phyloP scores from a whole-genome alignment of 352 stramenopile genomes.

The Lagenidium sp. region DNA sequence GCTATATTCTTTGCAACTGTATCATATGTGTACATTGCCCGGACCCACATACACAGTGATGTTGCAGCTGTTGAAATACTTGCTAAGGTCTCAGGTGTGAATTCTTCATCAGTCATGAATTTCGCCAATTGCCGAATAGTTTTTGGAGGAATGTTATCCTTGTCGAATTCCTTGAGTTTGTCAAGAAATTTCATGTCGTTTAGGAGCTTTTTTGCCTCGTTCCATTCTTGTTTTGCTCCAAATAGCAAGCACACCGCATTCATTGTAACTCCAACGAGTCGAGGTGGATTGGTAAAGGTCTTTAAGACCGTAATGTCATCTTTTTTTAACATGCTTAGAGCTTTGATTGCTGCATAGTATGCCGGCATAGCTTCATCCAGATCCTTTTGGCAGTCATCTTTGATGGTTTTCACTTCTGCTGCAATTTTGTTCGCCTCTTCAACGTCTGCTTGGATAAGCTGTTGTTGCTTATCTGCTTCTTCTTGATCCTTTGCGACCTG shows the following conservation, averaged over 20 bases:
- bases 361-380: constrained; percentile 90
- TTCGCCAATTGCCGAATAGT: constrained; percentile 86
- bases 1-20: constrained; percentile 90
- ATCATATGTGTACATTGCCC: constrained; percentile 93
- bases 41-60: constrained; percentile 92
- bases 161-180: constrained; percentile 83
- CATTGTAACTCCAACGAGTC: constrained; percentile 86
- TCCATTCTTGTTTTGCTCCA: constrained; percentile 86
- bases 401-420: constrained; percentile 89
- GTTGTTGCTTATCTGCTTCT: constrained; percentile 87
- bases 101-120: constrained; percentile 87
- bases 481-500: constrained; percentile 90
- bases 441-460: constrained; percentile 87
- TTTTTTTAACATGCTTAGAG: constrained; percentile 88
- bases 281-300: constrained; percentile 87
- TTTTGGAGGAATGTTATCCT: constrained; percentile 84
- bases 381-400: constrained; percentile 92
- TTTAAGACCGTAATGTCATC: constrained; percentile 90
- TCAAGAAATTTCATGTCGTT: constrained; percentile 91
- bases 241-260: constrained; percentile 90
- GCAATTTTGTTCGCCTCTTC: constrained; percentile 88
- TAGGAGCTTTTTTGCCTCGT: constrained; percentile 86
- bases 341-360: constrained; percentile 88
- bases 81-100: constrained; percentile 86
- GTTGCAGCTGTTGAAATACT: constrained; percentile 87